A percentile compares a stretch with the other conserved stretches of the same genome.
Evolutionary conservation across 352 stramenopile genomes (phyloP).

Genomic region (Phytopythium delawarense): DNA sequence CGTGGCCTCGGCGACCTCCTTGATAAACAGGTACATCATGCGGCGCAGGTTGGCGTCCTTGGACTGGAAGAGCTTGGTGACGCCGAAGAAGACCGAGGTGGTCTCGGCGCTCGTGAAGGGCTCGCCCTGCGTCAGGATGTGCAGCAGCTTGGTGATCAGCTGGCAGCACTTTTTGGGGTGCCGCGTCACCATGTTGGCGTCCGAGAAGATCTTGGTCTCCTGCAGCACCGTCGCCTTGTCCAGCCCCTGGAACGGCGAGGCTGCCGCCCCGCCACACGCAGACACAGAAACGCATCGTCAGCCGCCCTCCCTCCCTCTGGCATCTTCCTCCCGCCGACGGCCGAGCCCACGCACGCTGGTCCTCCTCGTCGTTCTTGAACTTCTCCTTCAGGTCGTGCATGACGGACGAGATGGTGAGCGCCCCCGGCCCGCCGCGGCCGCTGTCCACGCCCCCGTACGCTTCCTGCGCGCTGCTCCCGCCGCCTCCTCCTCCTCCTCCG

Average conservation of each 20-base stretch:
- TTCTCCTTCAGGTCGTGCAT: conserved; percentile 98
- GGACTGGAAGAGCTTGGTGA: conserved; percentile 99
- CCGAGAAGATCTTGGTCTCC: conserved; percentile 98
- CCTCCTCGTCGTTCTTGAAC: conserved; percentile 98
- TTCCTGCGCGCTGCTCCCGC: conserved; percentile 37
- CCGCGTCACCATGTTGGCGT: conserved; percentile 95
- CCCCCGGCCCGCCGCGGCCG: conserved; percentile 24
- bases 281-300: neutral
- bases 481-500: neutral
- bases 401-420: conserved; percentile 68
- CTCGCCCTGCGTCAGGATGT: conserved; percentile 97
- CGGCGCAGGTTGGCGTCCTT: conserved; percentile 96
- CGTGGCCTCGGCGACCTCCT: conserved; percentile 94
- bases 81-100: conserved; percentile 98
- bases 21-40: conserved; percentile 99
- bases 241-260: conserved; percentile 92
- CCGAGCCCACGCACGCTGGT: conserved; percentile 54
- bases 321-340: neutral
- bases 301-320: neutral
- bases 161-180: conserved; percentile 98
- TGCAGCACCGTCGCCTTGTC: conserved; percentile 97
- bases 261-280: conserved; percentile 24
- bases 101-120: conserved; percentile 95
- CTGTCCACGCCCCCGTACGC: conserved; percentile 39
- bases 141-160: conserved; percentile 98